Evolutionary conservation across 108 stramenopile species (phyloP), one percentile per base, ranked within the genome.

Genomic region (Thalassiosira profunda): DNA sequence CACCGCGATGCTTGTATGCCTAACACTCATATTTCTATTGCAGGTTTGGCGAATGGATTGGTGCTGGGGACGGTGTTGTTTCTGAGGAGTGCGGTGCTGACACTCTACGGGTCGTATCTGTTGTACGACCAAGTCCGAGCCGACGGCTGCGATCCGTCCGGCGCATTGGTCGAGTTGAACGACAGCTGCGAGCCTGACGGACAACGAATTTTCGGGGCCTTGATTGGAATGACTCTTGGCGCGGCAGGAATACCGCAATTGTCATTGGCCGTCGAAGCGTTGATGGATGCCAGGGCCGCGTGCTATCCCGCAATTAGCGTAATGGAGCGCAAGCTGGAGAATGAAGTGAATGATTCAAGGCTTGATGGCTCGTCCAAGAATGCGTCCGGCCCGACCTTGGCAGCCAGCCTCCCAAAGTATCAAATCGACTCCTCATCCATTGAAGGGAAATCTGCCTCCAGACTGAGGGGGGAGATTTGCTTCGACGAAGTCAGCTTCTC

Each of bases 171-270:
- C 18, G 58, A 48, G 48, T 49, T 20, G 23, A 7, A 9, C 25
- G 11, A 7, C 25, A 24, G 48, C 23, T 49, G 40, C 40, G 25
- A 41, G 40, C 40, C 40, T n/a, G n/a, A n/a, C n/a, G n/a, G n/a
- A n/a, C n/a, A n/a, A n/a, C n/a, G n/a, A n/a, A n/a, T 92, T 1
- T 87, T 92, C 60, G 84, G 86, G 11, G 84, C 87, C 38, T 86
- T 92, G 87, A 56, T 92, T 34, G 86, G 86, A 1, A 68, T 89
- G 21, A 82, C 84, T 3, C 88, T 90, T 70, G 91, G 84, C 1
- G 91, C 81, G 0, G 76, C 80, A 43, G 91, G 86, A 23, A 66
- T 90, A 46, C 67, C 81, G 18, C 87, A 89, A 34, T 48, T 89
- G 23, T 81, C 82, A 1, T 86, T 84, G 41, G 74, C 56, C 44